Base-by-base conservation (phyloP, 768 basidiomycete species). In the Suillus fuscotomentosus region DNA sequence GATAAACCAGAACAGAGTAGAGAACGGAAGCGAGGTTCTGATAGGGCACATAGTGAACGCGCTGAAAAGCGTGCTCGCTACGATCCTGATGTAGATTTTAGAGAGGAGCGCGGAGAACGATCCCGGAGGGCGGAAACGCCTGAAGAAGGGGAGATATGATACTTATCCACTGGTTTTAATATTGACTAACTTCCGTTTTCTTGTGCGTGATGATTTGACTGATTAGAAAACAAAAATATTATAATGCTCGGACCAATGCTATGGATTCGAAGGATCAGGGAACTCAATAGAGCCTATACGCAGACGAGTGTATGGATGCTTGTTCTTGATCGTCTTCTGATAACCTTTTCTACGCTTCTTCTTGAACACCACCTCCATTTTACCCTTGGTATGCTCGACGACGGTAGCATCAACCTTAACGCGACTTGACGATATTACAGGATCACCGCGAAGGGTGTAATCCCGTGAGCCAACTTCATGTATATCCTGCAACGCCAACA, bases 311-410 rank as follows among this genome's bases (percentile, higher is more conserved):
- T 92, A 99, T 2, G 90, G 91, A 74, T 95, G 94, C 77, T 98
- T 99, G 77, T 94, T 90, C 75, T 87, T 85, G 68, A 98, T 93
- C 9, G 93, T 95, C 79, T 94, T 93, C 79, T 92, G 87, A 80
- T 99, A 99, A 11, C 97, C 95, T 82, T 99, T 98, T 88, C 97
- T 89, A 79, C 95, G 82, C 83, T 99, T 99, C 82, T 96, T 97
- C 83, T 98, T 97, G 79, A 96, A 87, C 62, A 92, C 91, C 70
- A 82, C 84, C 78, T 97, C 92, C 92, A 99, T 91, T 61, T 85
- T 84, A 9, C 94, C 92, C 76, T 96, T 98, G 50, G 97, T 99
- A 74, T 99, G 97, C 78, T 99, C 97, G 54, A 99, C 79, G n/a
- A 99, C 95, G 24, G 94, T 97, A 20, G 95, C 90, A 68, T 90